Evolutionary conservation across 345 rosid genomes (phyloP).

Genomic region (Erodium maritimum): DNA sequence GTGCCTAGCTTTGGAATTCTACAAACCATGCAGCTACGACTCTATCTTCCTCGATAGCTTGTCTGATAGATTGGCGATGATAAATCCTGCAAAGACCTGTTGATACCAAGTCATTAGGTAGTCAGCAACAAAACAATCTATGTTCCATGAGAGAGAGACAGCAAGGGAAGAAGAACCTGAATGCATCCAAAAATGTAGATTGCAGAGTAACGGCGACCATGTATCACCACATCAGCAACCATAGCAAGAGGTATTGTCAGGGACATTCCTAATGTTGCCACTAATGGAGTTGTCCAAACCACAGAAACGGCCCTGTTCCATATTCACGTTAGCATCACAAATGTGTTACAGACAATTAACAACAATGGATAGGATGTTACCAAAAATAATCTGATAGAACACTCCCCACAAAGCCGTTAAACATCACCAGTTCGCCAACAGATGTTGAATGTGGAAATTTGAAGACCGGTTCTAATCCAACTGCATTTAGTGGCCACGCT

Average conservation of each 20-base stretch:
- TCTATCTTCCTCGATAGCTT: slow-evolving; percentile 16
- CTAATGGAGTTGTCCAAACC: slow-evolving; percentile 83
- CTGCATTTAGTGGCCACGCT: slow-evolving; percentile 49
- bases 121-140: neutral
- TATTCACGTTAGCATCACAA: too few relatives aligned
- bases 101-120: slow-evolving; percentile 4
- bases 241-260: slow-evolving; percentile 78
- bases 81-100: slow-evolving; percentile 62
- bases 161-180: slow-evolving; percentile 41
- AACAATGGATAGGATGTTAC: slow-evolving; percentile 14
- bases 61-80: slow-evolving; percentile 37
- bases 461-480: slow-evolving; percentile 48
- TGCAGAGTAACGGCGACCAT: slow-evolving; percentile 56
- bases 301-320: slow-evolving; percentile 64
- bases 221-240: slow-evolving; percentile 75
- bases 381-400: slow-evolving; percentile 53
- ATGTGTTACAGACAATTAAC: too few relatives aligned
- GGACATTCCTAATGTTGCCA: slow-evolving; percentile 71
- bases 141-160: neutral
- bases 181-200: slow-evolving; percentile 60
- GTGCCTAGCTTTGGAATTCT: too few relatives aligned
- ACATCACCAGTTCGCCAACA: slow-evolving; percentile 24
- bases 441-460: slow-evolving; percentile 38
- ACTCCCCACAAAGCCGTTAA: slow-evolving; percentile 43
- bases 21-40: slow-evolving; percentile 2